Conservation (phyloP, 176 grass and related monocot species). For the Oryza officinalis region DNA sequence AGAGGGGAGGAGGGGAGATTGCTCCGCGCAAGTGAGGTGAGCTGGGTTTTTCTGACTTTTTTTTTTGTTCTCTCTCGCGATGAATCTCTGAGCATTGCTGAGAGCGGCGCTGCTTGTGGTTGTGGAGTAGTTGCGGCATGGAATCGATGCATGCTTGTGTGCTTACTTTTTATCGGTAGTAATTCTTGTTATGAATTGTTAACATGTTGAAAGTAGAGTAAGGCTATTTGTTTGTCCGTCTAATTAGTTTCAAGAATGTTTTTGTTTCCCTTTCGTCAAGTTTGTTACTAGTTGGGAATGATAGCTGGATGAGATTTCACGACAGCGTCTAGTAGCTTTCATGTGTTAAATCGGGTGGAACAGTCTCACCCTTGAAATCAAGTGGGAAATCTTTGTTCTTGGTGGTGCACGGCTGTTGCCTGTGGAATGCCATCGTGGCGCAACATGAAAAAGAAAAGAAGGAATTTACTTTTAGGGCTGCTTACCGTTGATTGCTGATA, state of each 20-base stretch:
- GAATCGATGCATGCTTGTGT: background rate
- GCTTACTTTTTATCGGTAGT: background rate
- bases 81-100: slow-evolving; percentile 32
- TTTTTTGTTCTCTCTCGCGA: background rate
- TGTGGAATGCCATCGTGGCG: slow-evolving; percentile 4
- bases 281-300: background rate
- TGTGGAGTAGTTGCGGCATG: background rate
- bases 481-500: slow-evolving; percentile 12
- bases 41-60: background rate
- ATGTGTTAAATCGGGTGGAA: background rate
- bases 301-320: background rate
- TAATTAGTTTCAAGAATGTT: background rate
- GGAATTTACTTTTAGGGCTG: background rate
- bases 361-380: background rate
- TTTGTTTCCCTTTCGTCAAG: background rate
- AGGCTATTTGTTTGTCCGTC: background rate
- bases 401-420: background rate
- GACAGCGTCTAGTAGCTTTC: background rate
- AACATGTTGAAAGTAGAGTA: slow-evolving; percentile 2
- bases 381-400: slow-evolving; percentile 6
- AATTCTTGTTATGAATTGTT: background rate
- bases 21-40: slow-evolving; percentile 45
- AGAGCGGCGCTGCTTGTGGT: background rate
- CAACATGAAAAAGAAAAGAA: background rate
- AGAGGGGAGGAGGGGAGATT: slow-evolving; percentile 10